Evolutionary conservation across 106 monocot genomes (phyloP), one percentile per base, ranked within the genome.

Genomic region (Dendrobium huoshanense): DNA sequence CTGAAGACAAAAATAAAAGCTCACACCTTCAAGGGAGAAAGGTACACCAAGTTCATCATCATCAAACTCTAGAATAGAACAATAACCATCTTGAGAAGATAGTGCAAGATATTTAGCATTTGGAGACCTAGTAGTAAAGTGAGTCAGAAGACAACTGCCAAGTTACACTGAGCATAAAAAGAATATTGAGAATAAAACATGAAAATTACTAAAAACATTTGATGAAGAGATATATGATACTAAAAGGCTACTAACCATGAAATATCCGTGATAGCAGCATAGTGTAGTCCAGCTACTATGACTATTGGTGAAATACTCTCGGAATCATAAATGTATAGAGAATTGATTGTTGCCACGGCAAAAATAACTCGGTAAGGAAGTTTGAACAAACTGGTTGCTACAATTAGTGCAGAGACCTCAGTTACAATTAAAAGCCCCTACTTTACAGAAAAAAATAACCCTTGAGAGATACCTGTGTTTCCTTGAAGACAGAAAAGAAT

Each of bases 211-310:
- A 51, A 51, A 51, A 51, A 10, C 13, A 51, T 72, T 72, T 17
- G 27, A 33, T 17, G 15, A 72, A 37, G 40, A 17, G 51, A 78
- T 51, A 24, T 11, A 78, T 76, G 18, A 64, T 25, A 78, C 74
- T 78, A 3, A 1, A 8, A 48, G 40, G 43, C 41, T 55, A 85
- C 83, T 85, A 44, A 97, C 97, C 97, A 97, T 48, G 94, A 77
- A 86, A 97, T 88, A 87, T 97, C 97, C 8, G 97, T 97, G 72
- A 97, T 89, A 56, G 97, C 92, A 82, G 94, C 94, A 89, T 92
- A 97, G 81, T 97, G 97, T 41, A 97, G 90, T 24, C 97, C 97
- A 75, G 90, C 94, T 79, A 85, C 87, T 72, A 97, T 73, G 54
- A 90, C 94, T 80, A 94, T 91, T 75, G 97, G 97, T n/a, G 83